Percentiles rank a stretch among this genome's conserved stretches.
phyloP scores from a whole-genome alignment of 345 rosid genomes.

The Orychophragmus violaceus region DNA sequence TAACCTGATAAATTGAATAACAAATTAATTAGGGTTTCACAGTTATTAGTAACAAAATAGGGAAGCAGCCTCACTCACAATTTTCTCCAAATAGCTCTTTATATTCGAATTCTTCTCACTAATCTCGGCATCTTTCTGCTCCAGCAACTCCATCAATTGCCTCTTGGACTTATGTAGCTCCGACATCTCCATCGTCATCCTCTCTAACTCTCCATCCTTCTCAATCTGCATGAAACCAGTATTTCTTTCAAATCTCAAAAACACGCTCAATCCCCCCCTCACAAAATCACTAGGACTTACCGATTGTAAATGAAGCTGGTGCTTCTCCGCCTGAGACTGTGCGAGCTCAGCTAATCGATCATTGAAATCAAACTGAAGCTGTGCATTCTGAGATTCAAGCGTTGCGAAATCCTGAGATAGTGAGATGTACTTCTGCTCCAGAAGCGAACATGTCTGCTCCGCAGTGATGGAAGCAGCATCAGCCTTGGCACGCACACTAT shows the following conservation, averaged over 20 bases:
- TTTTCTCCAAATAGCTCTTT: slow-evolving; percentile 70
- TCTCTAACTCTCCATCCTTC: slow-evolving; percentile 80
- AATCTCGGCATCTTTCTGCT: slow-evolving; percentile 69
- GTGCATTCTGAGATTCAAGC: slow-evolving; percentile 55
- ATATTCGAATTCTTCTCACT: slow-evolving; percentile 71
- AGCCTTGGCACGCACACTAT: slow-evolving; percentile 66
- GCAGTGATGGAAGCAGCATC: slow-evolving; percentile 88
- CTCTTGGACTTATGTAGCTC: slow-evolving; percentile 85
- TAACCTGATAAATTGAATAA: slow-evolving; percentile 39
- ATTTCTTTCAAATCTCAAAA: background rate
- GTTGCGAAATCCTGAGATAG: slow-evolving; percentile 54
- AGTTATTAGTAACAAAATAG: background rate
- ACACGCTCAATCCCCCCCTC: background rate
- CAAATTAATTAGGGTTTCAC: background rate
- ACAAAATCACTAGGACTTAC: slow-evolving; percentile 21
- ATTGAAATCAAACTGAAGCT: slow-evolving; percentile 66
- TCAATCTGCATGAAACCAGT: slow-evolving; percentile 45
- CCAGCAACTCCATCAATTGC: slow-evolving; percentile 74
- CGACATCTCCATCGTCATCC: slow-evolving; percentile 54
- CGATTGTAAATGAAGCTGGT: slow-evolving; percentile 71
- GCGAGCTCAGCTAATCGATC: slow-evolving; percentile 61
- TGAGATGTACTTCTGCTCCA: slow-evolving; percentile 91
- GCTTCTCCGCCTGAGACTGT: slow-evolving; percentile 67
- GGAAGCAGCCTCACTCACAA: slow-evolving; percentile 41
- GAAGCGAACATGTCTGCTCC: slow-evolving; percentile 91